Evolutionary conservation across 257 asterid species (phyloP).

Genomic region (Henckelia pumila): DNA sequence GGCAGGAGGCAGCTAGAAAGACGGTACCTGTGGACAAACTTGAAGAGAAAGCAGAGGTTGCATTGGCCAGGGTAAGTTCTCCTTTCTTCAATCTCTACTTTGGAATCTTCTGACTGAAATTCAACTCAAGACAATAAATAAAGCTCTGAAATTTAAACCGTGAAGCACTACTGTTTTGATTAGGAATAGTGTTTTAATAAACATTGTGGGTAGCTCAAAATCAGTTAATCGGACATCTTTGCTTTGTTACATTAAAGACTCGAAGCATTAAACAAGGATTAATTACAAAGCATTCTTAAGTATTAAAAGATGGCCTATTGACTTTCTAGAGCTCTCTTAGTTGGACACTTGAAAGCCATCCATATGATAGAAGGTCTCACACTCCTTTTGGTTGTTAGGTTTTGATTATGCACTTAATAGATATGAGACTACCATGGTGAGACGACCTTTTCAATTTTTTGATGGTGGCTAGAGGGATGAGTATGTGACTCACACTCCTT

Average conservation of each 20-base stretch:
- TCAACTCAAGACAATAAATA: background rate
- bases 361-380: background rate
- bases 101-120: background rate
- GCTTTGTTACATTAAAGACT: background rate
- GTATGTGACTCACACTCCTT: background rate
- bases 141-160: background rate
- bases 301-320: background rate
- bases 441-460: background rate
- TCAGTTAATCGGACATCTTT: background rate
- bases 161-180: constrained; percentile 1
- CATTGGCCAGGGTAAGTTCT: constrained; percentile 81
- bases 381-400: background rate
- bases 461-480: background rate
- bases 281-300: constrained; percentile 7
- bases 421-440: background rate
- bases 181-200: background rate
- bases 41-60: constrained; percentile 84
- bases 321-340: background rate
- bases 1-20: constrained; percentile 75
- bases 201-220: background rate
- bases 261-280: background rate
- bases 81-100: constrained; percentile 24
- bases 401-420: background rate
- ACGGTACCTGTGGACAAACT: constrained; percentile 81
- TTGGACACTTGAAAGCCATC: background rate